Evolutionary conservation across 306 rosid genomes (phyloP), one percentile per base, ranked within the genome.

Genomic region (Sicyos baderoa): DNA sequence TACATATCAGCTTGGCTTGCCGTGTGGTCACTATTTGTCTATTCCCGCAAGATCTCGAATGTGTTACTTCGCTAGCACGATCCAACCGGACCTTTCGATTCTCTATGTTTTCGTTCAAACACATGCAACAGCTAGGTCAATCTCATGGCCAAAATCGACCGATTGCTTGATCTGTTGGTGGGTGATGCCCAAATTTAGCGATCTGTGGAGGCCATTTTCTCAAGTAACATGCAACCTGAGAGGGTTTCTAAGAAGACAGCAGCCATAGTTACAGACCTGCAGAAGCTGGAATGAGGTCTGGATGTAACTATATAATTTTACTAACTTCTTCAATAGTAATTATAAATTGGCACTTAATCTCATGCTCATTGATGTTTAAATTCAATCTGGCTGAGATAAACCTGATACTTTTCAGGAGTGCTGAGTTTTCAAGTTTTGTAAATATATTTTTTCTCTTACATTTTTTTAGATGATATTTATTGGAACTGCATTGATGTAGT

Each of bases 1-100:
- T 94, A 94, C 80, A 50, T 88, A 74, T 94, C 99, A 76, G 97
- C 97, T 27, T 91, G 99, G 76, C 99, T 94, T 76, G 96, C 97
- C 2, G 42, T 94, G 52, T 94, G 96, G 99, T 94, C 99, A n/a
- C 80, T 90, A 73, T 69, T 59, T 71, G 88, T 94, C 73, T 94
- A 90, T 80, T 83, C 87, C 82, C 82, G 87, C 74, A 94, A 94
- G 82, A 94, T 94, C 70, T 84, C 89, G 87, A 85, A 78, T 84
- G 96, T 86, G 44, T 75, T 94, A 65, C 58, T 87, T 83, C 88
- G 68, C 79, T 94, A 90, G 84, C 61, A 59, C 21, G 61, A 73
- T 40, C 29, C 54, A 13, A 69, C 32, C 50, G 23, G 2, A 53
- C 61, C 50, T 70, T 52, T 70, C 50, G 1, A 9, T 52, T 19